A percentile compares a stretch with the other conserved stretches of the same genome.
Conservation (phyloP, 2,329 filamentous ascomycete genomes). For the Pestalotiopsis sp. region DNA sequence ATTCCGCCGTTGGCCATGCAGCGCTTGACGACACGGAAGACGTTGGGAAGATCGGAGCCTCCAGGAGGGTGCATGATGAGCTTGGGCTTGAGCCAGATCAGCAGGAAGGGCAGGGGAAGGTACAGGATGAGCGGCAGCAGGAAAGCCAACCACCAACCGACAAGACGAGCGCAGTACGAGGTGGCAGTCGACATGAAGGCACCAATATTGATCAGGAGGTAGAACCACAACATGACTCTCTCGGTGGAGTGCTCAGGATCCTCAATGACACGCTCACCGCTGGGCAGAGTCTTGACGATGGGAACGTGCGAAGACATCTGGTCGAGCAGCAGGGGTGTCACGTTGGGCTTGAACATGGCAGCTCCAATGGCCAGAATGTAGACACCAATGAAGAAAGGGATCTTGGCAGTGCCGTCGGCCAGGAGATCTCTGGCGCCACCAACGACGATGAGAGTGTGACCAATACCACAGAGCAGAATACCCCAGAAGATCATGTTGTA, state of each 20-base stretch:
- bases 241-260: constrained; percentile 67
- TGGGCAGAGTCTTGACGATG: constrained; percentile 50
- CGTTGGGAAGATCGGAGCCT: constrained; percentile 46
- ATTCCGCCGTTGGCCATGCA: constrained; percentile 36
- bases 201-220: constrained; percentile 57
- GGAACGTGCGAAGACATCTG: constrained; percentile 61
- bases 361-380: constrained; percentile 62
- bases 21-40: constrained; percentile 44
- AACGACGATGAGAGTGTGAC: constrained; percentile 67
- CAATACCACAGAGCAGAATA: constrained; percentile 67
- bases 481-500: constrained; percentile 74
- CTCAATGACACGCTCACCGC: constrained; percentile 68
- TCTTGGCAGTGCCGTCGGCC: constrained; percentile 46
- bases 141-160: constrained; percentile 53
- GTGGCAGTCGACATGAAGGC: constrained; percentile 54
- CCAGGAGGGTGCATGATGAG: constrained; percentile 46
- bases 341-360: constrained; percentile 70
- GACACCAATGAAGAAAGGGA: constrained; percentile 49
- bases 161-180: constrained; percentile 53
- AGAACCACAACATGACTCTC: constrained; percentile 69
- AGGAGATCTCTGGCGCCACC: constrained; percentile 53
- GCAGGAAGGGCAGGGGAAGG: constrained; percentile 41
- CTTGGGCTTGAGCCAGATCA: constrained; percentile 44
- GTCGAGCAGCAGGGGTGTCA: constrained; percentile 70
- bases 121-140: constrained; percentile 46